These are phyloP conservation scores for Zea luxurians DNA, from an alignment of 176 grass and related monocot genomes.

Conservation along the genomic window DNA sequence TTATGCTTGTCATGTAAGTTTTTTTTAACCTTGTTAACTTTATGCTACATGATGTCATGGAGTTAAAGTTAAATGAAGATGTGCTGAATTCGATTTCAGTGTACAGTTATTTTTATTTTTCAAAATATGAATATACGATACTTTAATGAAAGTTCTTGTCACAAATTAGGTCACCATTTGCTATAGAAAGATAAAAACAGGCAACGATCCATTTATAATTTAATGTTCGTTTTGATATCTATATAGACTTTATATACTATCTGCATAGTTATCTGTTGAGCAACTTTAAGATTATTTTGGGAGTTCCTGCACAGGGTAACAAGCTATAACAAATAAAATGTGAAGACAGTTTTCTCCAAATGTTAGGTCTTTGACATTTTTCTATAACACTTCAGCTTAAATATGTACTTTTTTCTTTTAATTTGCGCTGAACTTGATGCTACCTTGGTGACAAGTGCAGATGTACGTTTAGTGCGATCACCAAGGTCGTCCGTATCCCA, in stretches of 20 bases:
- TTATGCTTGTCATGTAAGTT: constrained; percentile 98
- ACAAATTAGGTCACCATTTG: constrained; percentile 12
- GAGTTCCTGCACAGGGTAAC: not conserved
- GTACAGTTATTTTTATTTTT: not conserved
- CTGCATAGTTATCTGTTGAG: not conserved
- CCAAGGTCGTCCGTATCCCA: constrained; percentile 73
- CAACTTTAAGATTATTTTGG: constrained; percentile 27
- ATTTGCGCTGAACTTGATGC: constrained; percentile 2
- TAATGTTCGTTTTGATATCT: constrained; percentile 22
- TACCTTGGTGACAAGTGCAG: constrained; percentile 49
- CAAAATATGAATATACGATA: constrained; percentile 27
- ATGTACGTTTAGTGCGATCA: constrained; percentile 93
- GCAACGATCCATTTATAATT: not conserved
- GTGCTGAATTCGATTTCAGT: constrained; percentile 2
- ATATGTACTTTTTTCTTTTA: not conserved
- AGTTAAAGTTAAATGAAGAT: constrained; percentile 30
- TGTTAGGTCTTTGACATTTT: not conserved
- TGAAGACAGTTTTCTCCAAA: not conserved
- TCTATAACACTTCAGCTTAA: constrained; percentile 6
- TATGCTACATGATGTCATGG: constrained; percentile 8
- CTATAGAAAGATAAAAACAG: constrained; percentile 17
- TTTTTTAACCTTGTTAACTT: constrained; percentile 11
- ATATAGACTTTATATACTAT: constrained; percentile 1
- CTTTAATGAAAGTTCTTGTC: constrained; percentile 19
- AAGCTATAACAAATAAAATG: not conserved